These are phyloP conservation scores for Debaryomycetaceae sp. DNA, from an alignment of 1,139 yeast species.

Conservation along the genomic window DNA sequence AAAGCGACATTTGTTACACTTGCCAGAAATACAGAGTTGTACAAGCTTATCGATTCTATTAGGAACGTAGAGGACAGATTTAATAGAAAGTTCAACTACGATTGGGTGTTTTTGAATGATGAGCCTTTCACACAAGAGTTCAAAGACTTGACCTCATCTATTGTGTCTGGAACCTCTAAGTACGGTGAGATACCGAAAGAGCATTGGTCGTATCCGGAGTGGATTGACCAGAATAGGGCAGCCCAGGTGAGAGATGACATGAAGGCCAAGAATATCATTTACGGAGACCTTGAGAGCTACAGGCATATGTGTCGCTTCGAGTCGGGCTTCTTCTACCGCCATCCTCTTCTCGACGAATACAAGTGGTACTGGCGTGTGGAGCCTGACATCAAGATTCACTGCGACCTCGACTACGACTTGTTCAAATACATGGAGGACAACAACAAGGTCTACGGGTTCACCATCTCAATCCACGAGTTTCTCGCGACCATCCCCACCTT, in stretches of 20 bases:
- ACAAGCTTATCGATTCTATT: slow-evolving; percentile 61
- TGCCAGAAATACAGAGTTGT: slow-evolving; percentile 62
- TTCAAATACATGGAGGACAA: slow-evolving; percentile 60
- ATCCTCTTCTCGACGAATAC: slow-evolving; percentile 50
- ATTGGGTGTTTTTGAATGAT: slow-evolving; percentile 78
- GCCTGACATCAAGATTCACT: slow-evolving; percentile 58
- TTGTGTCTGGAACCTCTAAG: slow-evolving; percentile 58
- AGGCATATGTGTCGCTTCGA: slow-evolving; percentile 78
- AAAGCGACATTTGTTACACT: slow-evolving; percentile 62
- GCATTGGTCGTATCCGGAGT: slow-evolving; percentile 74
- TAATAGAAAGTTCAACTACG: slow-evolving; percentile 63
- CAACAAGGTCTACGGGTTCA: slow-evolving; percentile 61
- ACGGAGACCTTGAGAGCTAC: slow-evolving; percentile 62
- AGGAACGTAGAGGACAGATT: slow-evolving; percentile 70
- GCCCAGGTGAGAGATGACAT: slow-evolving; percentile 43
- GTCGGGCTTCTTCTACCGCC: slow-evolving; percentile 61
- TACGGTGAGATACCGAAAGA: slow-evolving; percentile 61
- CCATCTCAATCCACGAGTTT: slow-evolving; percentile 63
- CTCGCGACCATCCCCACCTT: slow-evolving; percentile 54
- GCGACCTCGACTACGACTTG: slow-evolving; percentile 65
- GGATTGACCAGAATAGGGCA: slow-evolving; percentile 60
- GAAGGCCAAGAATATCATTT: slow-evolving; percentile 49
- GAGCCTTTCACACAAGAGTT: slow-evolving; percentile 58
- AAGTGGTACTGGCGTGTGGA: slow-evolving; percentile 75
- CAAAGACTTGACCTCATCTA: slow-evolving; percentile 40